Base-by-base conservation (phyloP, 495 filamentous ascomycete species). In the Xanthoparmelia taractica region DNA sequence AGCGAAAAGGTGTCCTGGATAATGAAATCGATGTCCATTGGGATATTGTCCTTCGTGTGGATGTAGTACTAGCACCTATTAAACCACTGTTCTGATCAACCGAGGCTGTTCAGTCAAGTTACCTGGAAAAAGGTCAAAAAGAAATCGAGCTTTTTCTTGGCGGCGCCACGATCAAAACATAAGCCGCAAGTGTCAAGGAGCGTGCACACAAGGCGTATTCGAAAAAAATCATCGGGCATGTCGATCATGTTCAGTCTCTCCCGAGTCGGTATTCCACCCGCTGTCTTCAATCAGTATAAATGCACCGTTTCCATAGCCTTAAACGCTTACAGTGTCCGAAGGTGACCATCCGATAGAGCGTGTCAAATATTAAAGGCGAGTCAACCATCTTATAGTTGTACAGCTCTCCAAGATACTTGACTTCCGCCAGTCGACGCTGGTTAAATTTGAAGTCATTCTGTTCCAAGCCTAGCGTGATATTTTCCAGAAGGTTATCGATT, bases 361-460 rank as follows among this genome's bases (percentile, higher is more conserved):
- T 89, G 69, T 99, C 93, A 68, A 99, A 97, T 40, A 99, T 89
- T 17, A 97, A 88, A 0, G 90, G 89, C 27, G 95, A 94, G 71
- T 99, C 94, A 57, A 99, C 84, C 86, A 97, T 91, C 61, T 94
- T 87, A 75, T 97, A 99, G 68, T 96, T 96, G 78, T 99, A 99
- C 43, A 99, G 83, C 78, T 99, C 94, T 18, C 88, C 93, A 18
- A 99, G 80, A 70, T 97, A 99, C 69, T 97, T 97, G 69, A 96
- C 89, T 72, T 97, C 92, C 6, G 94, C 92, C 61, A 97, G 84
- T 34, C 94, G 89, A 64, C 94, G 88, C 74, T 99, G 94, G 72
- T 96, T 97, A 77, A 90, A 95, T 71, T 93, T 91, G 84, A 97
- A 99, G 72, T 97, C 93, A 66, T 96, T 97, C 66, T 89, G 84